These are phyloP conservation scores for Exophiala sideris DNA, from an alignment of 2,329 filamentous ascomycete genomes.

Conservation along the genomic window DNA sequence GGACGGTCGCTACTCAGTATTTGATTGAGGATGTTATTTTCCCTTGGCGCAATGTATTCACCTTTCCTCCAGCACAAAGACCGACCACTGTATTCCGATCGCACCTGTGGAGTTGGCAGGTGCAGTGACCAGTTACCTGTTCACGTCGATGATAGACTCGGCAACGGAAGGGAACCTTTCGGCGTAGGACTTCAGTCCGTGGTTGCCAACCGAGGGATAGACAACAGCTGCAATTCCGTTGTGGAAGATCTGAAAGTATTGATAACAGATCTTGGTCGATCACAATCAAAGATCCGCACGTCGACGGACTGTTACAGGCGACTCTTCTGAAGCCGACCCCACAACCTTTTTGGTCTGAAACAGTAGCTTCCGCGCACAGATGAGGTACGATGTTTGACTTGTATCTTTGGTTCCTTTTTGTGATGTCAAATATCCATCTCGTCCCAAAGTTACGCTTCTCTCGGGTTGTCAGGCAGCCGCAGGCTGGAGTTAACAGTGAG, in stretches of 20 bases:
- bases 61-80: neutral
- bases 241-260: slow-evolving; percentile 8
- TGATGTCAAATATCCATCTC: slow-evolving; percentile 18
- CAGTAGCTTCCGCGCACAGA: slow-evolving; percentile 13
- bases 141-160: neutral
- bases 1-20: too few relatives aligned
- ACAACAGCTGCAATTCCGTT: slow-evolving; percentile 4
- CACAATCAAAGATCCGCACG: slow-evolving; percentile 21
- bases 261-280: slow-evolving; percentile 20
- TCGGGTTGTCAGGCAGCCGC: neutral
- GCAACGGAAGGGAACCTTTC: neutral
- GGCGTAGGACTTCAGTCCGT: slow-evolving; percentile 14
- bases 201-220: slow-evolving; percentile 3
- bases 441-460: neutral
- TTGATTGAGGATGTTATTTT: neutral
- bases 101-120: neutral
- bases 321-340: slow-evolving; percentile 9
- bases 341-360: slow-evolving; percentile 12
- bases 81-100: neutral
- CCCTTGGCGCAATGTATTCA: neutral
- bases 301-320: slow-evolving; percentile 6
- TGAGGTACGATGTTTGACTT: slow-evolving; percentile 2
- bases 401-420: slow-evolving; percentile 1
- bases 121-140: neutral
- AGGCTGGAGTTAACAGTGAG: neutral